Evolutionary conservation across 768 basidiomycete genomes (phyloP).

Genomic region (Rhizopogon salebrosus): DNA sequence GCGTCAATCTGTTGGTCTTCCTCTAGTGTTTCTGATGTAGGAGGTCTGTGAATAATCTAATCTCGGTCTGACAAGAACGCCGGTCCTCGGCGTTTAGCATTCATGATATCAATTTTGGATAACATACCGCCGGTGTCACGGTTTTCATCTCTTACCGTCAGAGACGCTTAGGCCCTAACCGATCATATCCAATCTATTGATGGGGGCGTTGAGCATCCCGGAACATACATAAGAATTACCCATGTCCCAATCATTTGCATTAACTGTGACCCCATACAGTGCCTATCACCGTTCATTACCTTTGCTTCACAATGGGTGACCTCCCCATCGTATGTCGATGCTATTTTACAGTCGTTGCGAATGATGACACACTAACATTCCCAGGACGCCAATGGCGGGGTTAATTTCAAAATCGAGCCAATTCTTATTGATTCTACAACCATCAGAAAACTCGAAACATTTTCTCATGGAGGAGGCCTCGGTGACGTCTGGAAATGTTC

Average conservation of each 20-base stretch:
- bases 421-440: background rate
- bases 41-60: too few species aligned
- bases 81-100: too few species aligned
- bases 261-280: background rate
- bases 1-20: too few species aligned
- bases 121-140: background rate
- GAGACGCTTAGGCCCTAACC: background rate
- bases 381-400: background rate
- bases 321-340: background rate
- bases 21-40: too few species aligned
- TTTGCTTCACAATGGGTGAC: background rate
- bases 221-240: background rate
- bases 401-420: background rate
- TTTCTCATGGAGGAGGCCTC: background rate
- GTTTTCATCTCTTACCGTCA: background rate
- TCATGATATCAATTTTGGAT: too few species aligned
- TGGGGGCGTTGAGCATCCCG: background rate
- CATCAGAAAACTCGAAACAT: background rate
- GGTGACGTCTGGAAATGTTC: conserved; percentile 7
- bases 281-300: background rate
- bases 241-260: background rate
- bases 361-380: background rate
- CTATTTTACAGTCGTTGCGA: background rate
- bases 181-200: background rate
- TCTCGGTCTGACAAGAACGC: too few species aligned